Percentiles rank a stretch among this genome's conserved stretches.
Evolutionary conservation across 2,329 filamentous ascomycete genomes (phyloP).

Genomic region (Alternaria triticina): DNA sequence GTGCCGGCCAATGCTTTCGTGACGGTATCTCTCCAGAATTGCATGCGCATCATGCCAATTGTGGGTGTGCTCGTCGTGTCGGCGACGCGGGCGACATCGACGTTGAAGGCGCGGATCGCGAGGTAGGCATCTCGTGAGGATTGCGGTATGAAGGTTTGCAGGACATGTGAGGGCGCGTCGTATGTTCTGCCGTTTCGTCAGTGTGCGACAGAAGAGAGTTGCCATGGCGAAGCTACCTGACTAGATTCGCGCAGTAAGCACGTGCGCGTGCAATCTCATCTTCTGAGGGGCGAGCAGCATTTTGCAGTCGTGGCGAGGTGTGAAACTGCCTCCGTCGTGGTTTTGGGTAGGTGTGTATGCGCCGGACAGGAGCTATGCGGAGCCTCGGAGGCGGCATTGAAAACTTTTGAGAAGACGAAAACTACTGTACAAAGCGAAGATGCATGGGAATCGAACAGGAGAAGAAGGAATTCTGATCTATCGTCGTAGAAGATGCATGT

Average conservation of each 20-base stretch:
- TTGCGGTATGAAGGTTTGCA: slow-evolving; percentile 82
- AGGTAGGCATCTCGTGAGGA: slow-evolving; percentile 82
- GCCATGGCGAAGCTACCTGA: slow-evolving; percentile 51
- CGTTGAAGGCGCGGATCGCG: slow-evolving; percentile 88
- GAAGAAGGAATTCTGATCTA: not conserved
- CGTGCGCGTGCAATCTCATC: slow-evolving; percentile 62
- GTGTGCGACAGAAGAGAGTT: not conserved
- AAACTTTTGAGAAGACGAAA: slow-evolving; percentile 10
- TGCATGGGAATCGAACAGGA: slow-evolving; percentile 9
- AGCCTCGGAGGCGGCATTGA: slow-evolving; percentile 36
- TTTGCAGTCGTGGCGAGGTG: slow-evolving; percentile 27
- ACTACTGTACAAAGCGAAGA: slow-evolving; percentile 1
- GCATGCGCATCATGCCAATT: slow-evolving; percentile 86
- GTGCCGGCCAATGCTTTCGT: slow-evolving; percentile 75
- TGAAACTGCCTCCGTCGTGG: slow-evolving; percentile 28
- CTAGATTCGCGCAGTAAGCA: slow-evolving; percentile 64
- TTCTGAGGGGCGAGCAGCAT: slow-evolving; percentile 38
- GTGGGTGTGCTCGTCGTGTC: slow-evolving; percentile 88
- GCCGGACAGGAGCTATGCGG: slow-evolving; percentile 24
- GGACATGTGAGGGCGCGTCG: slow-evolving; percentile 86
- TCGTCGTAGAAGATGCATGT: not conserved
- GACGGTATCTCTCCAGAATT: slow-evolving; percentile 92
- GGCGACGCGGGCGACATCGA: slow-evolving; percentile 88
- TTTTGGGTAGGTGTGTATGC: slow-evolving; percentile 12
- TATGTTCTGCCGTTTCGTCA: slow-evolving; percentile 66